Base-by-base conservation (phyloP, 768 basidiomycete species). In the Strobilomyces dryophilus region DNA sequence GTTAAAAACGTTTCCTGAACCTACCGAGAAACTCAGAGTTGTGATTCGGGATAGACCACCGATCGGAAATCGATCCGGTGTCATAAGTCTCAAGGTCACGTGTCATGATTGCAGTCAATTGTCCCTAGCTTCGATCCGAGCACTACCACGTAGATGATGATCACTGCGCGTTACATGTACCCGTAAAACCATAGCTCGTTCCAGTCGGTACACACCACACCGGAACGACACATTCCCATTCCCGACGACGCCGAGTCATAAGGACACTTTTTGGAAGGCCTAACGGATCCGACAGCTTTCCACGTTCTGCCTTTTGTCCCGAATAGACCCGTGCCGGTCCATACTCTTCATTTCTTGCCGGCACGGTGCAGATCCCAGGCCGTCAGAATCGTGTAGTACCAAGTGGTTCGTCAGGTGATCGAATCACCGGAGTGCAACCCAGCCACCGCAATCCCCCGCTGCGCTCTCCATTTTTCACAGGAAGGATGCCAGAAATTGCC, bases 21-120 rank as follows among this genome's bases (percentile, higher is more conserved):
- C 32, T 48, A 63, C 61, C 29, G 52, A 45, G 42, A 57, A 36
- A 39, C 37, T 36, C 47, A 49, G 34, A 46, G 29, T 15, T 21
- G 18, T 10, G 26, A 21, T 41, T 51, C 50, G 47, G 37, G 41
- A 26, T 26, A 41, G 32, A 40, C 5, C 37, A 21, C 9, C 27
- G 27, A 27, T 27, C 27, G 15, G 52, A 43, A 47, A 43, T 32
- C 54, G 55, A 51, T 42, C 41, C 40, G 11, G 29, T 32, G 41
- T 47, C 37, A 20, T 20, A 39, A 4, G 27, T 39, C 20, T 40
- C 18, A 21, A 21, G 20, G 39, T 40, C 39, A 40, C 39, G 39
- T 40, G 39, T 5, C 12, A 40, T 20, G 4, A 21, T 20, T 20
- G 3, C 20, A 40, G 21, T 18, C 12, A 36, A 15, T 36, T 15